Percentiles rank a stretch among this genome's conserved stretches.
These are phyloP conservation scores for Chlorella sp. DNA, from an alignment of 139 green algal species.

Conservation along the genomic window DNA sequence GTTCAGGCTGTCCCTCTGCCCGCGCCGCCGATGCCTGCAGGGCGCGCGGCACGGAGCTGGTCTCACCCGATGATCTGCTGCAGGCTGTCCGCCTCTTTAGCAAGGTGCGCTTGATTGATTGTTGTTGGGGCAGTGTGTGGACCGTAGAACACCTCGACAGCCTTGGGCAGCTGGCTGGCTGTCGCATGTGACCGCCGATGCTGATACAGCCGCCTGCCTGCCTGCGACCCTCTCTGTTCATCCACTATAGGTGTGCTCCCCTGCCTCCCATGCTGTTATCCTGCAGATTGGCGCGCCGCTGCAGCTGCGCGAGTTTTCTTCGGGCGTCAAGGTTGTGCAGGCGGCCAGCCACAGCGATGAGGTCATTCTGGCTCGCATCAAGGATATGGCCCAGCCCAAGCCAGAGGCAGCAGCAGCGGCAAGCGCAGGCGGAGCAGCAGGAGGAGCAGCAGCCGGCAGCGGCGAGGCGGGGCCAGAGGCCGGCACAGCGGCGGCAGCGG, in stretches of 20 bases:
- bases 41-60: slow-evolving; percentile 89
- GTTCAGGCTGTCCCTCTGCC: too few species aligned
- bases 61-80: slow-evolving; percentile 96
- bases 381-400: slow-evolving; percentile 45
- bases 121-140: too few species aligned
- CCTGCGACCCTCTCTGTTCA: not conserved
- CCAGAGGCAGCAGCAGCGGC: not conserved
- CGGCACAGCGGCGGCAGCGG: too few species aligned
- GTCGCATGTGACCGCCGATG: too few species aligned
- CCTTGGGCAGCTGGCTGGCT: too few species aligned
- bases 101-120: slow-evolving; percentile 36
- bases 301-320: slow-evolving; percentile 68
- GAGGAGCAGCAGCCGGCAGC: too few species aligned
- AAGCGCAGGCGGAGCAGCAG: not conserved
- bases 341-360: slow-evolving; percentile 67
- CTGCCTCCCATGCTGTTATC: not conserved
- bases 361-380: slow-evolving; percentile 54
- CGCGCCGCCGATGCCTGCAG: too few species aligned
- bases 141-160: too few species aligned
- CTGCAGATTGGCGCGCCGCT: slow-evolving; percentile 54
- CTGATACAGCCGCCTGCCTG: too few species aligned
- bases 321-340: slow-evolving; percentile 84
- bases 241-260: too few species aligned
- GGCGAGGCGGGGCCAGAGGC: not conserved
- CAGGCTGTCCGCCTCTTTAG: slow-evolving; percentile 46